A percentile compares a stretch with the other conserved stretches of the same genome.
phyloP scores from a whole-genome alignment of 331 rosid species.

The Arachis monticola region DNA sequence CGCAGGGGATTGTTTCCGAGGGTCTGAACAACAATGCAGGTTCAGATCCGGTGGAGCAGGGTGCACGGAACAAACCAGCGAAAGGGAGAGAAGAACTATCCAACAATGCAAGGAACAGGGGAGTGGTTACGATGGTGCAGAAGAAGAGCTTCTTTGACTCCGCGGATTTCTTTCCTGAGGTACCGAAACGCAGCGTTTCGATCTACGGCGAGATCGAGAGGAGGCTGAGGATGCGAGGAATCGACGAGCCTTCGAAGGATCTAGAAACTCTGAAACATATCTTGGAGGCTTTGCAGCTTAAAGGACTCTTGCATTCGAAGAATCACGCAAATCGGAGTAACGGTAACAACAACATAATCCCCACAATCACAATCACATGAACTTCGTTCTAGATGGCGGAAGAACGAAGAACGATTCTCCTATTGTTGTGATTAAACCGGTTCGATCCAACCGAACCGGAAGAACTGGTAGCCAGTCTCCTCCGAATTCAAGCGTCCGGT shows the following conservation, averaged over 20 bases:
- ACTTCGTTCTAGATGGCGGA: not conserved
- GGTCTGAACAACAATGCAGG: not conserved
- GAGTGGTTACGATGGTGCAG: slow-evolving; percentile 45
- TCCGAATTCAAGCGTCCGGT: slow-evolving; percentile 48
- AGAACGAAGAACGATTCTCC: slow-evolving; percentile 53
- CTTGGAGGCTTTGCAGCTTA: slow-evolving; percentile 86
- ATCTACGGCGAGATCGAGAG: slow-evolving; percentile 69
- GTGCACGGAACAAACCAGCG: not conserved
- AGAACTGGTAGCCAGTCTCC: slow-evolving; percentile 54
- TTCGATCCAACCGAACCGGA: slow-evolving; percentile 45
- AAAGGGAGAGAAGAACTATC: not conserved
- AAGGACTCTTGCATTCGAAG: slow-evolving; percentile 77
- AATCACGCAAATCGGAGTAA: not conserved
- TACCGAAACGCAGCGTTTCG: slow-evolving; percentile 58
- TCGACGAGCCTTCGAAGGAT: slow-evolving; percentile 72
- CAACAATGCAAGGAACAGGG: slow-evolving; percentile 41
- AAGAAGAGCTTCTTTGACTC: slow-evolving; percentile 85
- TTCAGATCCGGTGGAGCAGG: not conserved
- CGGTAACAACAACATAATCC: not conserved
- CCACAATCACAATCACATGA: not conserved
- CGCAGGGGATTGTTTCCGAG: not conserved
- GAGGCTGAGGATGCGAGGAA: slow-evolving; percentile 78
- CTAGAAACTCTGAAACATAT: slow-evolving; percentile 76
- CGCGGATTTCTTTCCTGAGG: slow-evolving; percentile 78
- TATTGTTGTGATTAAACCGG: slow-evolving; percentile 67